These are phyloP conservation scores for Neostapfia colusana DNA, from an alignment of 176 grass and related monocot genomes.

Conservation along the genomic window DNA sequence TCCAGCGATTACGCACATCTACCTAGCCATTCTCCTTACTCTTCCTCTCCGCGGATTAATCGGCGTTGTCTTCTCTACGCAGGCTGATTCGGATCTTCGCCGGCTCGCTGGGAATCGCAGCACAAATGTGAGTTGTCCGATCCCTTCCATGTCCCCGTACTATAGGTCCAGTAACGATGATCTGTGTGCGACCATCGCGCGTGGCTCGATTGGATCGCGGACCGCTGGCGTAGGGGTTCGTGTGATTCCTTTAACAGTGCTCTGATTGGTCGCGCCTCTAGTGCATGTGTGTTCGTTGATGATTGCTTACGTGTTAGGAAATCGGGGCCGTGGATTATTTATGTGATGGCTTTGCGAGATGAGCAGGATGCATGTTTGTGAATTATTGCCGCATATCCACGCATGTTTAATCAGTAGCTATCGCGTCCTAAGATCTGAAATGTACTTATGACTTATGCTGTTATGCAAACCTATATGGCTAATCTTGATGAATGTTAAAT, in stretches of 20 bases:
- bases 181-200: background rate
- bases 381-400: background rate
- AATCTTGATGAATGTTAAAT: constrained; percentile 2
- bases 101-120: constrained; percentile 14
- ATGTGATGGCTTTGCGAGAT: background rate
- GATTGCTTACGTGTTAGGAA: background rate
- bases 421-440: background rate
- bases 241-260: background rate
- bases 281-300: background rate
- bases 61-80: background rate
- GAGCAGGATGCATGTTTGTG: background rate
- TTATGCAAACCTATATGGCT: background rate
- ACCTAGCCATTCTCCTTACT: background rate
- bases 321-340: no score
- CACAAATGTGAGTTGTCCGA: constrained; percentile 47
- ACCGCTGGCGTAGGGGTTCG: background rate
- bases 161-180: background rate
- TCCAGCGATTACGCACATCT: background rate
- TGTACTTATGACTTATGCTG: background rate
- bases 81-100: constrained; percentile 28
- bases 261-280: background rate
- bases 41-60: background rate
- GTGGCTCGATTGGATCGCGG: background rate
- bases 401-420: background rate
- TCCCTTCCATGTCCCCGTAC: background rate